Percentiles rank a stretch among this genome's conserved stretches.
Evolutionary conservation across 805 yeast genomes (phyloP).

Genomic region (Priceomyces carsonii): DNA sequence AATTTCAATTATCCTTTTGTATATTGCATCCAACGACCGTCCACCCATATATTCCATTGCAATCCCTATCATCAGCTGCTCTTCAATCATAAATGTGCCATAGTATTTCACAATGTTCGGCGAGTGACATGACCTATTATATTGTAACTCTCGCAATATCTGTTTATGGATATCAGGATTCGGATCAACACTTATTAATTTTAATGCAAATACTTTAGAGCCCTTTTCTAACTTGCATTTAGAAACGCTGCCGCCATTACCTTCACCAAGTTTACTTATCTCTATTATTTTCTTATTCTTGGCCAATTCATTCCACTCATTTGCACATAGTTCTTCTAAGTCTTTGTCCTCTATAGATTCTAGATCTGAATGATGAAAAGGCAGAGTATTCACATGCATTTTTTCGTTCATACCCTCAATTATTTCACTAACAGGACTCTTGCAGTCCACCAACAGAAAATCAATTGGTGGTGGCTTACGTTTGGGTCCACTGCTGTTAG

Average conservation of each 20-base stretch:
- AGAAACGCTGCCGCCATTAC: conserved; percentile 88
- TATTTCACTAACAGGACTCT: conserved; percentile 7
- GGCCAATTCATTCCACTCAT: conserved; percentile 71
- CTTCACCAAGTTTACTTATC: conserved; percentile 81
- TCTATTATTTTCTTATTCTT: conserved; percentile 63
- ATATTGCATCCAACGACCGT: conserved; percentile 85
- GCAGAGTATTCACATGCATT: background rate
- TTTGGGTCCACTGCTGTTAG: conserved; percentile 11
- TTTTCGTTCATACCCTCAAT: conserved; percentile 5
- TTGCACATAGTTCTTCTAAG: conserved; percentile 60
- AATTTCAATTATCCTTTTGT: conserved; percentile 66
- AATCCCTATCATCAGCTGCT: conserved; percentile 79
- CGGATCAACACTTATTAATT: conserved; percentile 69
- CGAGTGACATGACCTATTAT: conserved; percentile 78
- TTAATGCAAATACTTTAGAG: conserved; percentile 76
- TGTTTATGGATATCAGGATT: conserved; percentile 88
- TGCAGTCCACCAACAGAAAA: conserved; percentile 29
- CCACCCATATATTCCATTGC: conserved; percentile 99
- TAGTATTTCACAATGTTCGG: conserved; percentile 88
- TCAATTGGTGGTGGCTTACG: conserved; percentile 48
- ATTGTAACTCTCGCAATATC: conserved; percentile 86
- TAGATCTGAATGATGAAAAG: background rate
- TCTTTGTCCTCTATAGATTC: background rate
- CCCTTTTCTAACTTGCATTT: conserved; percentile 67
- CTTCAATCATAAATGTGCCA: conserved; percentile 84